A percentile compares a stretch with the other conserved stretches of the same genome.
These are phyloP conservation scores for Grigorovia yakushimaensis DNA, from an alignment of 805 yeast genomes.

Conservation along the genomic window DNA sequence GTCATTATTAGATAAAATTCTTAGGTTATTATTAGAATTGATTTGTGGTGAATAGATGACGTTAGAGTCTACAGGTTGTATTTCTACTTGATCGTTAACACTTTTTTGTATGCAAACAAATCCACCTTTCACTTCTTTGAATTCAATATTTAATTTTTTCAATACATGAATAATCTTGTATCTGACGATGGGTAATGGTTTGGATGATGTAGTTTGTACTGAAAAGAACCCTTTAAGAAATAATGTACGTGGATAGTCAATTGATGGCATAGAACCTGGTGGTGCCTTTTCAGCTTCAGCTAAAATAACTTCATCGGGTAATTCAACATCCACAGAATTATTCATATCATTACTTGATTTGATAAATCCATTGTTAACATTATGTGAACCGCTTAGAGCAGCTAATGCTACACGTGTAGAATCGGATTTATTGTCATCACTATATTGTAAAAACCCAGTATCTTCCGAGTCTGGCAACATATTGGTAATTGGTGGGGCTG, in stretches of 20 bases:
- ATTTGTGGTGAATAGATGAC: not conserved
- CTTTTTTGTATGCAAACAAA: constrained; percentile 66
- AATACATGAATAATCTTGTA: constrained; percentile 72
- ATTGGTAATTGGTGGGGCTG: constrained; percentile 22
- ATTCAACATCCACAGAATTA: constrained; percentile 18
- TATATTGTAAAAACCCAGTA: constrained; percentile 33
- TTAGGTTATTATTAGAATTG: not conserved
- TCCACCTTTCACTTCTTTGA: constrained; percentile 88
- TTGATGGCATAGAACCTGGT: constrained; percentile 81
- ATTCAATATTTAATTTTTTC: constrained; percentile 66
- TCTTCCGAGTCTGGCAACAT: constrained; percentile 29
- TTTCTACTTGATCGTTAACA: constrained; percentile 20
- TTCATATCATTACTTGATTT: constrained; percentile 33
- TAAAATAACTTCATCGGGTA: constrained; percentile 41
- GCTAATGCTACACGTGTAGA: constrained; percentile 23
- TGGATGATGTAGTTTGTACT: constrained; percentile 90
- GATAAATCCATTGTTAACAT: constrained; percentile 42
- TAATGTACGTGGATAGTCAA: constrained; percentile 84
- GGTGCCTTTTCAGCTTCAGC: constrained; percentile 46
- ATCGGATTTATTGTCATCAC: constrained; percentile 49
- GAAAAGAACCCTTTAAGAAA: constrained; percentile 89
- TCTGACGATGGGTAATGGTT: constrained; percentile 80
- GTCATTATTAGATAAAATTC: constrained; percentile 3
- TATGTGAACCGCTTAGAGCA: not conserved
- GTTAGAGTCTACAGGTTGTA: not conserved